Conservation (phyloP, 2,329 filamentous ascomycete genomes). For the Dichotomopilus funicola region DNA sequence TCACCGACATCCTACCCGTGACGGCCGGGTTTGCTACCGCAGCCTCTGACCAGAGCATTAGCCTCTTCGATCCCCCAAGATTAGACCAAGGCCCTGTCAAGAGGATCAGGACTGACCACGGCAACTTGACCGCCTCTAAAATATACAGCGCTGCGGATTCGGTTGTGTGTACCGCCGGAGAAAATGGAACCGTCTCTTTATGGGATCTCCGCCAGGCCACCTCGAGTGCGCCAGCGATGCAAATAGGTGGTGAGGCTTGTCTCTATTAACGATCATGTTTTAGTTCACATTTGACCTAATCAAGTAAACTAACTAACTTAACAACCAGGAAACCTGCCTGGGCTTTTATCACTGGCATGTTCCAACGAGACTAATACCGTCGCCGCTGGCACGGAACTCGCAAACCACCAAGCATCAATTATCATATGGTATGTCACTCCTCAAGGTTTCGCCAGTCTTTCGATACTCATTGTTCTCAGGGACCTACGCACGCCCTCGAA, state of each 20-base stretch:
- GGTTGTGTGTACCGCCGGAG: constrained; percentile 61
- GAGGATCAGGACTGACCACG: constrained; percentile 46
- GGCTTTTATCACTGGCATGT: constrained; percentile 60
- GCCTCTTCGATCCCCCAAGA: constrained; percentile 54
- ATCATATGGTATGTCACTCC: constrained; percentile 47
- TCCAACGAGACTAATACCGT: constrained; percentile 51
- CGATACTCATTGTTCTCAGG: constrained; percentile 34
- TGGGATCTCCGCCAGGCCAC: constrained; percentile 56
- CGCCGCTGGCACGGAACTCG: constrained; percentile 67
- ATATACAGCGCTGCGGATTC: constrained; percentile 46
- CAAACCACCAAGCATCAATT: constrained; percentile 55
- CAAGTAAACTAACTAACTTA: background rate
- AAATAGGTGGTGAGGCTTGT: constrained; percentile 36
- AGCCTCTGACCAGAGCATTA: constrained; percentile 64
- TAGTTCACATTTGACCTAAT: background rate
- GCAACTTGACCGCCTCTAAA: constrained; percentile 58
- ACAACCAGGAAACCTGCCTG: constrained; percentile 9
- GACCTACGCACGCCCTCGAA: constrained; percentile 47
- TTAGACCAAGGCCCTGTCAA: constrained; percentile 46
- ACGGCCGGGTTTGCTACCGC: constrained; percentile 51
- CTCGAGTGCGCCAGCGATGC: constrained; percentile 34
- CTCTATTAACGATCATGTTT: constrained; percentile 1
- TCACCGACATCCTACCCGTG: constrained; percentile 51
- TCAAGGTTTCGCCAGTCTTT: background rate
- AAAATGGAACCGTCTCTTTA: constrained; percentile 60